phyloP scores from a whole-genome alignment of 164 flowering plant species.

The Sedum album region DNA sequence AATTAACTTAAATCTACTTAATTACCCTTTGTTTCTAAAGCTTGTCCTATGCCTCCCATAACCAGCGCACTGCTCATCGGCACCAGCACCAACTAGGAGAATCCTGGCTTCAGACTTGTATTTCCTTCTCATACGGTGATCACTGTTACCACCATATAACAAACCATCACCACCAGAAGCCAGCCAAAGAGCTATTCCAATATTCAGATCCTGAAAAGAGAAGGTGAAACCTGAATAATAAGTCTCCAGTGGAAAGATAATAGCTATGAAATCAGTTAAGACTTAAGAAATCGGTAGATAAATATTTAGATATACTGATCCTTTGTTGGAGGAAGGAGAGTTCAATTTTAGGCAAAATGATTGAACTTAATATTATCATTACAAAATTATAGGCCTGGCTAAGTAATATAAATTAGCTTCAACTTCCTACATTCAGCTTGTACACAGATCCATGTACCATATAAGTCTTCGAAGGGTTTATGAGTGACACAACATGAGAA shows the following conservation, averaged over 20 bases:
- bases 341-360: neutral
- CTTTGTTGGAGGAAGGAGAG: neutral
- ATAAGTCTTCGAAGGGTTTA: conserved; percentile 90
- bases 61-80: conserved; percentile 99
- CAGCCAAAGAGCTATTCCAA: conserved; percentile 91
- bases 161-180: conserved; percentile 92
- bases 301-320: neutral
- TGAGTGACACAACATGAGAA: conserved; percentile 78
- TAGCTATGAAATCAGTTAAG: neutral
- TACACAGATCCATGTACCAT: conserved; percentile 42
- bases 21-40: conserved; percentile 62
- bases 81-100: conserved; percentile 93
- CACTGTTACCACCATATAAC: conserved; percentile 24
- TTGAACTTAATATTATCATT: neutral
- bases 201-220: conserved; percentile 72
- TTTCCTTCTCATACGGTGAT: conserved; percentile 21
- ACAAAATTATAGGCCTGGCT: neutral
- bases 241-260: neutral
- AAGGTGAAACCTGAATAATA: conserved; percentile 1
- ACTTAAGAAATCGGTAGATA: neutral
- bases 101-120: conserved; percentile 75
- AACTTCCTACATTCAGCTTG: neutral
- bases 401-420: neutral
- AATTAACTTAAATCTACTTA: neutral
- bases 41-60: conserved; percentile 91